Evolutionary conservation across 805 yeast genomes (phyloP).

Genomic region (Lachancea mirantina): DNA sequence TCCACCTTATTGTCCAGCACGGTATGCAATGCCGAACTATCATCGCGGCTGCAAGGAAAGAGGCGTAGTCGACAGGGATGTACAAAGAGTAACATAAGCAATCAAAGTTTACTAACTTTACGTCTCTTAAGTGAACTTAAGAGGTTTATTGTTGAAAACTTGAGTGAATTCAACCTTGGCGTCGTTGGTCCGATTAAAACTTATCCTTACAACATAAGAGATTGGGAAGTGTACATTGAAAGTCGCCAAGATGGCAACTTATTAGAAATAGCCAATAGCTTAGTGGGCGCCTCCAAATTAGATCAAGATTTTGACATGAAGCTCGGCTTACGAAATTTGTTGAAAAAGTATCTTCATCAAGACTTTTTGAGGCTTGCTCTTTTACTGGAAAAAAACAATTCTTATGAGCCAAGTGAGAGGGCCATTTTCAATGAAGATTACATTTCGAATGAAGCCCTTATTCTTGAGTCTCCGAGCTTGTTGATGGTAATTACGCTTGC

Average conservation of each 20-base stretch:
- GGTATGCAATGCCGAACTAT: conserved; percentile 57
- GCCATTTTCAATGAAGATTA: no score
- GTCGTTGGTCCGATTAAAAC: no score
- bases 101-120: conserved; percentile 53
- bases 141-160: no score
- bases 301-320: neutral
- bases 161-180: no score
- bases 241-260: neutral
- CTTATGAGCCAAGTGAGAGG: no score
- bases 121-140: conserved; percentile 44
- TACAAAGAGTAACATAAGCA: conserved; percentile 41
- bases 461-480: no score
- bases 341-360: conserved; percentile 17
- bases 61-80: neutral
- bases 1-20: conserved; percentile 42
- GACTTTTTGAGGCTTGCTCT: no score
- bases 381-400: no score
- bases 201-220: neutral
- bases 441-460: no score
- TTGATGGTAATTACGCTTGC: no score
- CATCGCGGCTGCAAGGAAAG: conserved; percentile 26
- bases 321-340: conserved; percentile 14
- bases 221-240: conserved; percentile 1
- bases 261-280: neutral
- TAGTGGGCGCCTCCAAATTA: neutral